Evolutionary conservation across 2,329 filamentous ascomycete species (phyloP).

Genomic region (Sarocladium brachiariae): DNA sequence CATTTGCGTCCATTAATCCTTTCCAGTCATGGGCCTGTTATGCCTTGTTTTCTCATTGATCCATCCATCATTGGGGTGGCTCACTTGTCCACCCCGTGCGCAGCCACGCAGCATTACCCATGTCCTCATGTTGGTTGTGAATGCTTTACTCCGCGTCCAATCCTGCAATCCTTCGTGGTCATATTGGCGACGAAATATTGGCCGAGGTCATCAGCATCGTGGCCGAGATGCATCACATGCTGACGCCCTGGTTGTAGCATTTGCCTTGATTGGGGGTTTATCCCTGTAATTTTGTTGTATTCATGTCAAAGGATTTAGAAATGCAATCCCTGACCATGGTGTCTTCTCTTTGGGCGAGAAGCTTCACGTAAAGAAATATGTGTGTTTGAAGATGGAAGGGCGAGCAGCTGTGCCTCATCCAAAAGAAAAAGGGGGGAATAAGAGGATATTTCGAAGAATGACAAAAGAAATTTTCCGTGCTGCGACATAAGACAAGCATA

Average conservation of each 20-base stretch:
- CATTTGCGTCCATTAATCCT: slow-evolving; percentile 4
- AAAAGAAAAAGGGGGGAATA: slow-evolving; percentile 1
- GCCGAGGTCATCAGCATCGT: neutral
- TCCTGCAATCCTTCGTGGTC: neutral
- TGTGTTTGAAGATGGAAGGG: neutral
- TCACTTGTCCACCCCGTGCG: neutral
- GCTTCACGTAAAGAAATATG: too few relatives aligned
- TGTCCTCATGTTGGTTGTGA: neutral
- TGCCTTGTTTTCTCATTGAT: neutral
- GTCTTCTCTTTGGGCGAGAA: too few relatives aligned
- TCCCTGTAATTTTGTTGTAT: too few relatives aligned
- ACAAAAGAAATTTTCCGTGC: slow-evolving; percentile 5
- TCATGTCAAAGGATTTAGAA: too few relatives aligned
- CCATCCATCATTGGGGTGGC: neutral
- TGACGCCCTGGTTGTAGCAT: too few relatives aligned
- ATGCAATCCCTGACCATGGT: too few relatives aligned
- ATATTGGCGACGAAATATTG: neutral
- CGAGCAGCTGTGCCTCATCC: neutral
- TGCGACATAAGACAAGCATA: neutral
- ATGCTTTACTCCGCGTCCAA: neutral
- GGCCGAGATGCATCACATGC: neutral
- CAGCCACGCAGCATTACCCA: neutral
- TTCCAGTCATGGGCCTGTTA: slow-evolving; percentile 2
- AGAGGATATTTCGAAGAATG: neutral
- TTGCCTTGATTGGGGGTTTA: neutral